Percentiles rank a stretch among this genome's conserved stretches.
These are phyloP conservation scores for Russula virescens DNA, from an alignment of 768 basidiomycete species.

Conservation along the genomic window DNA sequence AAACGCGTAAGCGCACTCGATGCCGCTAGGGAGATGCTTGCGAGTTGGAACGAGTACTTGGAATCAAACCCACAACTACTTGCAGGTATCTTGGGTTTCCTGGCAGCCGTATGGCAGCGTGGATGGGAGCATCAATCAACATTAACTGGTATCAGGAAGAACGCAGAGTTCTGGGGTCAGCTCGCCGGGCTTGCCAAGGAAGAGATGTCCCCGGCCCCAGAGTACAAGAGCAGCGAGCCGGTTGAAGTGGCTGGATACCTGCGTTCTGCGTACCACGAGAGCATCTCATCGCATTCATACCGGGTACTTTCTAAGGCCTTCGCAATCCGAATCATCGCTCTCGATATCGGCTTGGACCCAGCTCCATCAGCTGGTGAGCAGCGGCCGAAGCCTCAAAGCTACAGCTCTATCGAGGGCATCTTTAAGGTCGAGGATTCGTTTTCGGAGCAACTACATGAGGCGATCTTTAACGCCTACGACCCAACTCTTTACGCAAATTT, in stretches of 20 bases:
- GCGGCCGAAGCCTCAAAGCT: constrained; percentile 53
- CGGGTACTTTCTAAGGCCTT: constrained; percentile 67
- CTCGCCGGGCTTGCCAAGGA: constrained; percentile 56
- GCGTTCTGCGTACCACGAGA: constrained; percentile 54
- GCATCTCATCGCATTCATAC: constrained; percentile 59
- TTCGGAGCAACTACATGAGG: constrained; percentile 61
- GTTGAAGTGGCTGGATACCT: constrained; percentile 43
- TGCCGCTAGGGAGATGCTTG: constrained; percentile 60
- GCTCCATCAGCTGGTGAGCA: constrained; percentile 30
- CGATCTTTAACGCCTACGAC: constrained; percentile 64
- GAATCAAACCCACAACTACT: constrained; percentile 71
- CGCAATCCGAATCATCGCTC: constrained; percentile 65
- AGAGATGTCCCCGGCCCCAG: constrained; percentile 70
- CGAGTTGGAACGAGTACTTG: constrained; percentile 71
- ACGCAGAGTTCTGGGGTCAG: constrained; percentile 64
- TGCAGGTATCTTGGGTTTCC: constrained; percentile 66
- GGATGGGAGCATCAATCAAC: constrained; percentile 62
- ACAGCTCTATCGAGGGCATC: constrained; percentile 46
- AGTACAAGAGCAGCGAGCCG: constrained; percentile 52
- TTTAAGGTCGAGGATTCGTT: constrained; percentile 61
- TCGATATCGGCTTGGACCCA: constrained; percentile 64
- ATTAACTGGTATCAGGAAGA: constrained; percentile 50
- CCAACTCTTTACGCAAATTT: constrained; percentile 66
- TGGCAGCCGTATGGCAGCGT: constrained; percentile 76
- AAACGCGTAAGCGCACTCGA: constrained; percentile 54